These are phyloP conservation scores for Argentina anserina DNA, from an alignment of 306 rosid species.

Conservation along the genomic window DNA sequence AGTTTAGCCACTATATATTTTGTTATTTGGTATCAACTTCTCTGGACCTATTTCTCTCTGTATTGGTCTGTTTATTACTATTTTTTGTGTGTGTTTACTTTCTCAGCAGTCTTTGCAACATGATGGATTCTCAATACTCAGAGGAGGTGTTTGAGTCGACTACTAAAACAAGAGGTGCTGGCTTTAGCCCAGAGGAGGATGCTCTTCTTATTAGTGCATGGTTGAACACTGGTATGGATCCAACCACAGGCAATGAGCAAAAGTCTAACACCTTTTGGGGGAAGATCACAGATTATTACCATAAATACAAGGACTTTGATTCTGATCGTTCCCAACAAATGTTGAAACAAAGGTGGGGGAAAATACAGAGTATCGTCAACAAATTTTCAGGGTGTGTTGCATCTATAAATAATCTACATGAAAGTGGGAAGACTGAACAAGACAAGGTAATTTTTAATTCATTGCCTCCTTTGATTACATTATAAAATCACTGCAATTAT, in stretches of 20 bases:
- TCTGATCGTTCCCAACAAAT: not conserved
- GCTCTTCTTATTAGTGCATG: not conserved
- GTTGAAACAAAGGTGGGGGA: not conserved
- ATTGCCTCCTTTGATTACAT: no score
- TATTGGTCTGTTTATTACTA: no score
- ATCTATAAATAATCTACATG: not conserved
- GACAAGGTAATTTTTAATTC: not conserved
- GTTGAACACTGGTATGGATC: not conserved
- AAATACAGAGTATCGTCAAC: not conserved
- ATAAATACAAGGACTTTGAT: not conserved
- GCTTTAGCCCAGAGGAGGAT: not conserved
- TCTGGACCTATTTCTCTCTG: no score
- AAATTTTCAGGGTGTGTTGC: not conserved
- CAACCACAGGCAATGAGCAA: not conserved
- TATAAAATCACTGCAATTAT: no score
- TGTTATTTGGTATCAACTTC: no score
- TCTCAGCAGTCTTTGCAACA: no score
- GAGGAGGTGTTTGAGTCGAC: not conserved
- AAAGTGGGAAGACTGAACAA: not conserved
- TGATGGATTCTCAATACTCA: not conserved
- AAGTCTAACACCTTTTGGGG: not conserved
- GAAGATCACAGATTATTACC: not conserved
- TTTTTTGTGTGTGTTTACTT: no score
- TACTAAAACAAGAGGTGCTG: not conserved
- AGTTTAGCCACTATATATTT: no score